Percentiles rank a stretch among this genome's conserved stretches.
phyloP scores from a whole-genome alignment of 352 stramenopile genomes.

The Pythium insidiosum region DNA sequence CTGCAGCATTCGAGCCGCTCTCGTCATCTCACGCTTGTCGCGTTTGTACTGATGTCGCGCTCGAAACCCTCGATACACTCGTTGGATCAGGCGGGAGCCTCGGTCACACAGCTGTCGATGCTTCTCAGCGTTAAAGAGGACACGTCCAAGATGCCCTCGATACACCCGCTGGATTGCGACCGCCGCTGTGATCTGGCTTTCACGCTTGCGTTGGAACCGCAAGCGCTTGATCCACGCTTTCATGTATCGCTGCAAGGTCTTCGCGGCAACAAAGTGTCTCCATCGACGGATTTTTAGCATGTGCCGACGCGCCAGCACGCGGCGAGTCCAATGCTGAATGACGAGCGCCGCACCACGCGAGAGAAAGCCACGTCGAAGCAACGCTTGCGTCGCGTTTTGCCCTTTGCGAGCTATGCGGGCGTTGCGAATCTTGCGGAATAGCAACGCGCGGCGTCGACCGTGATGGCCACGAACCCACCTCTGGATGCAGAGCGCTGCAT shows the following conservation, averaged over 20 bases:
- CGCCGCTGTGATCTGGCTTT: conserved; percentile 26
- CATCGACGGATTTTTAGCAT: conserved; percentile 38
- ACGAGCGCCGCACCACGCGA: conserved; percentile 27
- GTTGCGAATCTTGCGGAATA: conserved; percentile 65
- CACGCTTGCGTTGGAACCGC: conserved; percentile 19
- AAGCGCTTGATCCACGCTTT: conserved; percentile 37
- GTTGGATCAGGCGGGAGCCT: conserved; percentile 25
- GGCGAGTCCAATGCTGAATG: conserved; percentile 43
- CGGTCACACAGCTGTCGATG: conserved; percentile 21
- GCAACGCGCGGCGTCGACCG: conserved; percentile 34
- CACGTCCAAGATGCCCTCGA: conserved; percentile 27
- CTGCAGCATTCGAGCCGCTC: conserved; percentile 32
- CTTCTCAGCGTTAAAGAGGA: conserved; percentile 17
- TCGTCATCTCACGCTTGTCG: conserved; percentile 20
- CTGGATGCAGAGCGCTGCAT: conserved; percentile 29
- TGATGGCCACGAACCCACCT: conserved; percentile 33
- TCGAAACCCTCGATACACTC: conserved; percentile 29
- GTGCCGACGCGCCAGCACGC: conserved; percentile 23
- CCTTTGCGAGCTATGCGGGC: conserved; percentile 35
- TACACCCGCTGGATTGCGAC: conserved; percentile 34
- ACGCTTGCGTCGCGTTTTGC: conserved; percentile 41
- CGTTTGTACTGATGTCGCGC: conserved; percentile 21
- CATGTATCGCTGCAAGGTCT: conserved; percentile 45
- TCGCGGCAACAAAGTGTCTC: conserved; percentile 27
- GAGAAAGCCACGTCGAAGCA: conserved; percentile 41